Evolutionary conservation across 441 rosid genomes (phyloP).

Genomic region (Pelargonium fulgidum): DNA sequence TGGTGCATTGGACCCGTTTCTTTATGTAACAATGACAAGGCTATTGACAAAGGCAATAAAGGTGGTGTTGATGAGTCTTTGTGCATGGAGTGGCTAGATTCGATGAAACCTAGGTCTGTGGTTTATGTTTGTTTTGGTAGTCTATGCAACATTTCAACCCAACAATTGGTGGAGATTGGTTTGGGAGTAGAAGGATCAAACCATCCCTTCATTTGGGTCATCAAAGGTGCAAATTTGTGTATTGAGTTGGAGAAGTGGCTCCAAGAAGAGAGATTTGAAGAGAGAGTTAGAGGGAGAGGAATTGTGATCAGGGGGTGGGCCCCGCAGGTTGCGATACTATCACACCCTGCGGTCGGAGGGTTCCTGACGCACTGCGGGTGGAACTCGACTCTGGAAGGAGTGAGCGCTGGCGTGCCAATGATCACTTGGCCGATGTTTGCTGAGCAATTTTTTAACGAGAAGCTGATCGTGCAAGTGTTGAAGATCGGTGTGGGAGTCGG

Average conservation of each 20-base stretch:
- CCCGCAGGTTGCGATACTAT: constrained; percentile 42
- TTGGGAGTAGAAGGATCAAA: constrained; percentile 11
- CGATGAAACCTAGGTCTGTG: constrained; percentile 4
- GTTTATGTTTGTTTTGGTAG: constrained; percentile 26
- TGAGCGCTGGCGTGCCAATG: constrained; percentile 31
- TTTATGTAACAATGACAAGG: constrained; percentile 14
- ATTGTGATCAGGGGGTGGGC: constrained; percentile 44
- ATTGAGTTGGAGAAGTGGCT: constrained; percentile 13
- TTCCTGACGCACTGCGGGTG: constrained; percentile 58
- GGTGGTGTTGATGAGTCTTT: not conserved
- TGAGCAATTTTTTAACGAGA: constrained; percentile 43
- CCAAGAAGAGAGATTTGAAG: constrained; percentile 22
- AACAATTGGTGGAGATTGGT: constrained; percentile 23
- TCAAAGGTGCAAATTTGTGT: constrained; percentile 5
- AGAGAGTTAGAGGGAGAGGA: constrained; percentile 33
- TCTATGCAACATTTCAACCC: not conserved
- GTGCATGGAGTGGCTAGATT: constrained; percentile 28
- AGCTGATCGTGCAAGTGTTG: constrained; percentile 33
- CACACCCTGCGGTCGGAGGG: constrained; percentile 41
- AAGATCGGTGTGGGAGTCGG: constrained; percentile 35
- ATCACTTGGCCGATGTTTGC: constrained; percentile 40
- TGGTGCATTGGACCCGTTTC: constrained; percentile 23
- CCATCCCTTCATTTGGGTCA: constrained; percentile 25
- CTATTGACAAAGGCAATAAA: constrained; percentile 18
- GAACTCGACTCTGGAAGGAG: constrained; percentile 44